Conservation (phyloP, 2,329 filamentous ascomycete genomes). For the Colletotrichum lindemuthianum region DNA sequence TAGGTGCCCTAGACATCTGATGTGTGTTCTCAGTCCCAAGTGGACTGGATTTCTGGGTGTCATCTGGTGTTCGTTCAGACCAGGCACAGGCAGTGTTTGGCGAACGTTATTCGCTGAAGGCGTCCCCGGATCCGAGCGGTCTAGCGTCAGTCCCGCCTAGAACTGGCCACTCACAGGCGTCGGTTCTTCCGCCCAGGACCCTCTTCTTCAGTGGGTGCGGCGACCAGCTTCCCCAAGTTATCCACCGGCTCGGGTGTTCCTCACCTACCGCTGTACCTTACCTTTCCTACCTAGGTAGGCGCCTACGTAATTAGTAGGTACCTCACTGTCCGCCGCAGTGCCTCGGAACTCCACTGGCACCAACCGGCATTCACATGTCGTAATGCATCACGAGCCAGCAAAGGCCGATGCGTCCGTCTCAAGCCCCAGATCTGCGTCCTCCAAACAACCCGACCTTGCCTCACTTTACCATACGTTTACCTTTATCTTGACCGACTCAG, state of each 20-base stretch:
- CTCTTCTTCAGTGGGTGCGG: slow-evolving; percentile 17
- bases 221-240: slow-evolving; percentile 31
- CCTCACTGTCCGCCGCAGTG: slow-evolving; percentile 3
- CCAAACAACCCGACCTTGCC: neutral
- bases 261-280: no score
- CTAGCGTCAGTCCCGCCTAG: slow-evolving; percentile 24
- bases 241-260: slow-evolving; percentile 35
- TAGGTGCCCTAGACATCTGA: no score
- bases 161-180: slow-evolving; percentile 30
- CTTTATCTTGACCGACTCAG: slow-evolving; percentile 14
- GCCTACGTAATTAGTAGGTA: no score
- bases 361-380: slow-evolving; percentile 34
- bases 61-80: slow-evolving; percentile 5
- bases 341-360: slow-evolving; percentile 35
- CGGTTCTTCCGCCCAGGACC: slow-evolving; percentile 3
- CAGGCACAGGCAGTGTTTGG: slow-evolving; percentile 9
- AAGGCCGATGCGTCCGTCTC: neutral
- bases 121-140: slow-evolving; percentile 14
- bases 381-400: slow-evolving; percentile 36
- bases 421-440: neutral
- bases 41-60: slow-evolving; percentile 1
- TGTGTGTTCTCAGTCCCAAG: slow-evolving; percentile 4
- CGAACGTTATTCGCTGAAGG: slow-evolving; percentile 19
- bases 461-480: no score
- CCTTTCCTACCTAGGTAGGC: no score